Percentiles rank a stretch among this genome's conserved stretches.
phyloP scores from a whole-genome alignment of 208 protist genomes.

The Trypanosoma mega region DNA sequence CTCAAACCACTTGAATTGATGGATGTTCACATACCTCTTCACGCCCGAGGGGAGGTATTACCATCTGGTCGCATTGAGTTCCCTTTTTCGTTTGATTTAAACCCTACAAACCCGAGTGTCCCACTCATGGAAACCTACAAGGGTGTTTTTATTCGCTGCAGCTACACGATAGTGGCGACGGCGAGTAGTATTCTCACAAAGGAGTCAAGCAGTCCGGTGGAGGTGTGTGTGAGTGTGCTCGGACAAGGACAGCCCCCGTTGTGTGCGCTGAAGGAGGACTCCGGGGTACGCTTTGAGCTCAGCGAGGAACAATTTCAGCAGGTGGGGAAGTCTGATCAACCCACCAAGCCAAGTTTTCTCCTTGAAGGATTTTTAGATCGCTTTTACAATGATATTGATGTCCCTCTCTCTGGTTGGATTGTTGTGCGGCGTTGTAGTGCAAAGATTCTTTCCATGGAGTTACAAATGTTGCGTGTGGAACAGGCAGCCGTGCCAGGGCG shows the following conservation, averaged over 20 bases:
- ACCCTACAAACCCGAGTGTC: conserved; percentile 27
- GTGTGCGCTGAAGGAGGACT: conserved; percentile 6
- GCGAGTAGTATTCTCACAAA: conserved; percentile 58
- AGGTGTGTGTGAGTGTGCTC: conserved; percentile 14
- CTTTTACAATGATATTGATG: conserved; percentile 49
- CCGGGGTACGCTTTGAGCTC: conserved; percentile 21
- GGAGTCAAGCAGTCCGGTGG: conserved; percentile 26
- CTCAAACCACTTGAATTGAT: conserved; percentile 75
- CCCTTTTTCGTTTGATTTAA: conserved; percentile 82
- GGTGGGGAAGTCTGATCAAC: background rate
- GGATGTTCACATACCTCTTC: conserved; percentile 21
- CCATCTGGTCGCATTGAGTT: conserved; percentile 63
- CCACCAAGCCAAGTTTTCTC: conserved; percentile 49
- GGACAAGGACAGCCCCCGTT: conserved; percentile 6
- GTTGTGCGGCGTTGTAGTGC: conserved; percentile 40
- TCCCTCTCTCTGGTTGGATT: conserved; percentile 54
- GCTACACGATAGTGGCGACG: conserved; percentile 53
- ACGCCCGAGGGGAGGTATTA: conserved; percentile 30
- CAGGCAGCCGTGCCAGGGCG: conserved; percentile 33
- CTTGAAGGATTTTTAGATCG: conserved; percentile 55
- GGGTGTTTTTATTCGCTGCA: conserved; percentile 75
- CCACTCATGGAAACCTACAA: conserved; percentile 28
- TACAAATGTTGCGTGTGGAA: conserved; percentile 88
- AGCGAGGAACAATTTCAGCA: conserved; percentile 9
- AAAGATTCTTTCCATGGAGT: conserved; percentile 76